phyloP scores from a whole-genome alignment of 106 monocot genomes.

The Cymbidium sinense region DNA sequence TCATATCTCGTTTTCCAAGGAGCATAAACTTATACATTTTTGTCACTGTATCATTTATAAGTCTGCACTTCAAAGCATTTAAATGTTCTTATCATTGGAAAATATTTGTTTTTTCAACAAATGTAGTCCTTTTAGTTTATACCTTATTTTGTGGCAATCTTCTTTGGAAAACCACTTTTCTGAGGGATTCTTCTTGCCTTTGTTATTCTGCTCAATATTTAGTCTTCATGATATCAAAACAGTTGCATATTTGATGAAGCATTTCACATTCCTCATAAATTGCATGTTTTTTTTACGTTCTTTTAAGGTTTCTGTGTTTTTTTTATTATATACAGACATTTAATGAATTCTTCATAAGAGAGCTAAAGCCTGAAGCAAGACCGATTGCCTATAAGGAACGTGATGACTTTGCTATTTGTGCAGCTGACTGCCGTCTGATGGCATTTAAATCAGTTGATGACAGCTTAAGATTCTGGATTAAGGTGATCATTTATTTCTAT shows the following conservation, averaged over 20 bases:
- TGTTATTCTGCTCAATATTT: not conserved
- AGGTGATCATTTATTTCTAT: constrained; percentile 39
- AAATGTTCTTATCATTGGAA: no score
- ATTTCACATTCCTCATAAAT: not conserved
- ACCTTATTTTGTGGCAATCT: no score
- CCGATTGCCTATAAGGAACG: constrained; percentile 49
- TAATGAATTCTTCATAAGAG: constrained; percentile 92
- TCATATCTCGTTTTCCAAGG: no score
- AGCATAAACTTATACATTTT: no score
- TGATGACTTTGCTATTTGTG: constrained; percentile 74
- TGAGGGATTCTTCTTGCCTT: not conserved
- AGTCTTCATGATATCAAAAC: not conserved
- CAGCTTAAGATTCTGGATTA: constrained; percentile 86
- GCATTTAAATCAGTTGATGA: constrained; percentile 83
- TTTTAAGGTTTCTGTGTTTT: not conserved
- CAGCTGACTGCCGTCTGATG: constrained; percentile 90
- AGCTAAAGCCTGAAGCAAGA: constrained; percentile 77
- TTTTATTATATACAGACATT: constrained; percentile 64
- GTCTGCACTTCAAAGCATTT: no score
- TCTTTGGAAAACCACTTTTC: no score
- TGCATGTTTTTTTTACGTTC: not conserved
- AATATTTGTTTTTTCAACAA: no score
- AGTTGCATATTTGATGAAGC: not conserved
- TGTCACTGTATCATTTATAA: no score
- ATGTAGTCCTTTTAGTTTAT: no score